phyloP scores from a whole-genome alignment of 2,329 filamentous ascomycete genomes.

The Clonostachys rhizophaga region DNA sequence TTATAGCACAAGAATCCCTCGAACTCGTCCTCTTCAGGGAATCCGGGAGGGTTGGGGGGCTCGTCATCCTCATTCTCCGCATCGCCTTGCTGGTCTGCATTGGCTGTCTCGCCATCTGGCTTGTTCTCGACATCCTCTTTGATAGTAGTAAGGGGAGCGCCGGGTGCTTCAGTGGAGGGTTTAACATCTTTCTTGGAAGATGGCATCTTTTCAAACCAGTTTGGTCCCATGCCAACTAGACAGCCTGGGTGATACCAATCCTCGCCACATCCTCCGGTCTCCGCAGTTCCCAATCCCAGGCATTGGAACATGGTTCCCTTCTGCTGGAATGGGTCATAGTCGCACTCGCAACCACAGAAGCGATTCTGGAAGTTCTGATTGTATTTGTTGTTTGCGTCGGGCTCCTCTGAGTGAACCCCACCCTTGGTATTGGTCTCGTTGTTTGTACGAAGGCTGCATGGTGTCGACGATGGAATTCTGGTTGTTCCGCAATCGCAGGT shows the following conservation, averaged over 20 bases:
- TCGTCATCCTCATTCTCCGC: conserved; percentile 49
- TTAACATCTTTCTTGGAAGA: conserved; percentile 21
- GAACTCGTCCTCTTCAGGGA: conserved; percentile 85
- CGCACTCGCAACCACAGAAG: conserved; percentile 85
- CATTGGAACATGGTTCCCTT: conserved; percentile 99
- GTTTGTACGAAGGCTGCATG: conserved; percentile 74
- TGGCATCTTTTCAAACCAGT: conserved; percentile 59
- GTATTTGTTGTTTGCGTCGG: conserved; percentile 75
- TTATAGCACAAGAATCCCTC: conserved; percentile 92
- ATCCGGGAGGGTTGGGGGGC: conserved; percentile 73
- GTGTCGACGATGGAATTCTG: conserved; percentile 63
- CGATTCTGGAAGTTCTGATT: conserved; percentile 93
- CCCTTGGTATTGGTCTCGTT: conserved; percentile 70
- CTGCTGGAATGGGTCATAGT: conserved; percentile 84
- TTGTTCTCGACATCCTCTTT: conserved; percentile 31
- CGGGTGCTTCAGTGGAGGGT: conserved; percentile 3
- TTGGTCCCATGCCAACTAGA: conserved; percentile 72
- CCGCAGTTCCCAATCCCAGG: conserved; percentile 72
- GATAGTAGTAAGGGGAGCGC: conserved; percentile 38
- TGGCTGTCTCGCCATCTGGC: conserved; percentile 17
- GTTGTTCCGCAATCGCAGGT: conserved; percentile 94
- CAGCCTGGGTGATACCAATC: conserved; percentile 98
- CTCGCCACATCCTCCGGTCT: conserved; percentile 87
- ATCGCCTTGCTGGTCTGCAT: conserved; percentile 12
- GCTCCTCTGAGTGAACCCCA: conserved; percentile 69